Evolutionary conservation across 1,139 yeast genomes (phyloP).

Genomic region (Debaryomyces coudertii): DNA sequence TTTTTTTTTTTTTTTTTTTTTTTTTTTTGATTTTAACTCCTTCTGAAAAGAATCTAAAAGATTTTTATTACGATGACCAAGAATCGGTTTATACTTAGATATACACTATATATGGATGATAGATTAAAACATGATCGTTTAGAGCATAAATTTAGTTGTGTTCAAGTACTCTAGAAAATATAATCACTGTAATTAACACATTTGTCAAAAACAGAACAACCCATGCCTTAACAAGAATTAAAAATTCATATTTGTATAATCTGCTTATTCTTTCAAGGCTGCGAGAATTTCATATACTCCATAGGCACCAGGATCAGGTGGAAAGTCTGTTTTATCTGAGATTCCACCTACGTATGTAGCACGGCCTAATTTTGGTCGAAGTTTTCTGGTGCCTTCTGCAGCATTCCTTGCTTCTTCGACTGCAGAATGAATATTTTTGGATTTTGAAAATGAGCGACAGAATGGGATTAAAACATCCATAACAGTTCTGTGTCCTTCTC

Average conservation of each 20-base stretch:
- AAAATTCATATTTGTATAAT: no score
- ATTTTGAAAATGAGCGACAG: constrained; percentile 30
- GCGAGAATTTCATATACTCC: constrained; percentile 29
- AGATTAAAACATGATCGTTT: no score
- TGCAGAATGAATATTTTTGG: constrained; percentile 31
- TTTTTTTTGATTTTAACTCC: no score
- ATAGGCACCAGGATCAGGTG: constrained; percentile 52
- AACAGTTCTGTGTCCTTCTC: constrained; percentile 54
- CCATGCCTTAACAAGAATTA: no score
- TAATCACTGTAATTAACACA: background rate
- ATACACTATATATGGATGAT: no score
- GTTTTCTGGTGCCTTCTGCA: constrained; percentile 45
- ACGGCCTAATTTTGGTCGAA: constrained; percentile 48
- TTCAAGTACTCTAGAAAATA: no score
- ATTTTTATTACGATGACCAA: no score
- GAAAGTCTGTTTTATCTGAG: constrained; percentile 28
- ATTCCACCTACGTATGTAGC: constrained; percentile 50
- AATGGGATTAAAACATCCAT: constrained; percentile 59
- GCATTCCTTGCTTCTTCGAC: constrained; percentile 37
- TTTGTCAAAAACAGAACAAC: background rate
- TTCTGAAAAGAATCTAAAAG: no score
- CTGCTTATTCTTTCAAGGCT: constrained; percentile 16
- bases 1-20: no score
- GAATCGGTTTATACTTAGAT: no score
- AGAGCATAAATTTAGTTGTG: no score